Conservation (phyloP, 192 early-diverging fungal species). For the Coemansia sp. region DNA sequence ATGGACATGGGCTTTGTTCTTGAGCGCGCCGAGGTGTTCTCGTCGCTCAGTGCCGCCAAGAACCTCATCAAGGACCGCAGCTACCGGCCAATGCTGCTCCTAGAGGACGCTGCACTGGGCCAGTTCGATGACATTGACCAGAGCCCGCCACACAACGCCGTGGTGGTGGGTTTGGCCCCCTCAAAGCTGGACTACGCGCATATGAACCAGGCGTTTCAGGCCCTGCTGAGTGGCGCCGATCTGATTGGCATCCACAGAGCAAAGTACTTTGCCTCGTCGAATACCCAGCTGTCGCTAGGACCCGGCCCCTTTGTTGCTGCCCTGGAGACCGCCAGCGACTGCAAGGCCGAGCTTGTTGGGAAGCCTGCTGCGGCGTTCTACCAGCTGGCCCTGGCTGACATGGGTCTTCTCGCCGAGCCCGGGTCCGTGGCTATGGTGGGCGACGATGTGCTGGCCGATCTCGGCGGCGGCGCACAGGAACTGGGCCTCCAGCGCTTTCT, state of each 20-base stretch:
- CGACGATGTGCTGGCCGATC: slow-evolving; percentile 78
- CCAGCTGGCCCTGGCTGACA: slow-evolving; percentile 65
- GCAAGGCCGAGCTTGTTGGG: slow-evolving; percentile 65
- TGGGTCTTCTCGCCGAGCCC: slow-evolving; percentile 50
- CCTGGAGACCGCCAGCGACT: slow-evolving; percentile 71
- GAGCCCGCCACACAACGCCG: slow-evolving; percentile 59
- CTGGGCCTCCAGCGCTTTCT: slow-evolving; percentile 60
- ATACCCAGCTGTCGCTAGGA: slow-evolving; percentile 61
- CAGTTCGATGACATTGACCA: slow-evolving; percentile 62
- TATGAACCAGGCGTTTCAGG: slow-evolving; percentile 72
- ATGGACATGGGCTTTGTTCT: slow-evolving; percentile 62
- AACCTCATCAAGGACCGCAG: slow-evolving; percentile 49
- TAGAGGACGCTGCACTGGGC: slow-evolving; percentile 63
- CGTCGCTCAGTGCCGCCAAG: slow-evolving; percentile 73
- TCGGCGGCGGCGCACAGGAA: slow-evolving; percentile 70
- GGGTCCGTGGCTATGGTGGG: slow-evolving; percentile 75
- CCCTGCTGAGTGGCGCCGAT: slow-evolving; percentile 54
- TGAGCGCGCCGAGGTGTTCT: slow-evolving; percentile 60
- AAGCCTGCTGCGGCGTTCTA: slow-evolving; percentile 77
- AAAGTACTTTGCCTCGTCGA: slow-evolving; percentile 63
- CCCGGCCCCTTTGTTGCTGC: slow-evolving; percentile 87
- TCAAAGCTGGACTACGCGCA: slow-evolving; percentile 42
- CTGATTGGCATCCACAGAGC: slow-evolving; percentile 82
- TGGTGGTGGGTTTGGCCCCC: slow-evolving; percentile 80
- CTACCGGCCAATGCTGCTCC: slow-evolving; percentile 67